A percentile compares a stretch with the other conserved stretches of the same genome.
These are phyloP conservation scores for Phytophthora constricta DNA, from an alignment of 352 stramenopile genomes.

Conservation along the genomic window DNA sequence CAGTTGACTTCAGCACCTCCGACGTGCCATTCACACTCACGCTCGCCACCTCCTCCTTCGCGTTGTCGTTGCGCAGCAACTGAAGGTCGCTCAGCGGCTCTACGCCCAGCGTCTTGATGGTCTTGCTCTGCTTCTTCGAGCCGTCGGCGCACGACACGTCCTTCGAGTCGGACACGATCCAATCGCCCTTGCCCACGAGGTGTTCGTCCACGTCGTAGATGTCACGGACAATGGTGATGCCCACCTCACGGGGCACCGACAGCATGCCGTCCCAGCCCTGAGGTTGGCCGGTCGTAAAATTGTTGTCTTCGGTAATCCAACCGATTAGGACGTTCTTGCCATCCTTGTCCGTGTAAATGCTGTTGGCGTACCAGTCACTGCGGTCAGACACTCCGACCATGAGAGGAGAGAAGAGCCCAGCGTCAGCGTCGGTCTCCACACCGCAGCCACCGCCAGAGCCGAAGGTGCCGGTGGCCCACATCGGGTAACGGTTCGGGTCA, in stretches of 20 bases:
- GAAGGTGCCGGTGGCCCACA: conserved; percentile 65
- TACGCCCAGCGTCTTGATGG: conserved; percentile 68
- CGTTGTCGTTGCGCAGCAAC: conserved; percentile 51
- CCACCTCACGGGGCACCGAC: conserved; percentile 59
- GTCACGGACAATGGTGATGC: conserved; percentile 56
- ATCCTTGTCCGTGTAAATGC: conserved; percentile 66
- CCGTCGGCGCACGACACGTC: conserved; percentile 38
- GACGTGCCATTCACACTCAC: conserved; percentile 36
- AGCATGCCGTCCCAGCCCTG: conserved; percentile 78
- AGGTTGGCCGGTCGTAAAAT: conserved; percentile 49
- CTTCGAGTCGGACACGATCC: conserved; percentile 54
- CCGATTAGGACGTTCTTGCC: conserved; percentile 66
- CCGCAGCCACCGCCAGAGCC: conserved; percentile 22
- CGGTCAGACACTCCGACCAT: conserved; percentile 72
- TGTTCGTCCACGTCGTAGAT: conserved; percentile 61
- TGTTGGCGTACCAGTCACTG: conserved; percentile 76
- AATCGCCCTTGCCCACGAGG: conserved; percentile 58
- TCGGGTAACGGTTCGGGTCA: conserved; percentile 55
- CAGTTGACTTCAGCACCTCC: conserved; percentile 50
- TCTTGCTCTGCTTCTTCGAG: conserved; percentile 49
- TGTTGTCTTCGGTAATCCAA: conserved; percentile 71
- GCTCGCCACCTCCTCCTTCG: conserved; percentile 37
- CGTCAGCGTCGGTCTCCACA: conserved; percentile 30
- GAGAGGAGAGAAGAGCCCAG: conserved; percentile 50
- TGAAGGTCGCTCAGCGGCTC: conserved; percentile 55